phyloP scores from a whole-genome alignment of 148 eudicot genomes.

The Chenopodium suecicum region DNA sequence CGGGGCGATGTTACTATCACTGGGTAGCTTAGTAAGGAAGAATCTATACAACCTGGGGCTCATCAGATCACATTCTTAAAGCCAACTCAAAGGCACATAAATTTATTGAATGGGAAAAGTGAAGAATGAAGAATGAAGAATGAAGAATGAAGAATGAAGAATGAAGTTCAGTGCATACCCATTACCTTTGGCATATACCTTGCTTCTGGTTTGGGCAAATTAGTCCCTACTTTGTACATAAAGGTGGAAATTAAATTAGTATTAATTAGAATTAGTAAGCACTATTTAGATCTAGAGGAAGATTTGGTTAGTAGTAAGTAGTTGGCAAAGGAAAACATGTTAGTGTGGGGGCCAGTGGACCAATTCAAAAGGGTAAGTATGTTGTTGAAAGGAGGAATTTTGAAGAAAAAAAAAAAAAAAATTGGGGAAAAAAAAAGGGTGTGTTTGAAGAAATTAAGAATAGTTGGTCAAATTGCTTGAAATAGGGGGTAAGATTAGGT shows the following conservation, averaged over 20 bases:
- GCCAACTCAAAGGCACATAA: constrained; percentile 23
- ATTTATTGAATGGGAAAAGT: constrained; percentile 19
- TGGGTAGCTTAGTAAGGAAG: constrained; percentile 78
- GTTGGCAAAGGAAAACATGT: constrained; percentile 26
- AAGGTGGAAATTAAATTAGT: not conserved
- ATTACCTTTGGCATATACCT: constrained; percentile 35
- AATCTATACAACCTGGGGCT: constrained; percentile 79
- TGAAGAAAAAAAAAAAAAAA: not conserved
- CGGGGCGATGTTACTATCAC: constrained; percentile 75
- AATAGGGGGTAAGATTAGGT: constrained; percentile 17
- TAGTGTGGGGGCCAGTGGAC: constrained; percentile 13
- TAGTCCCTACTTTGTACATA: constrained; percentile 39
- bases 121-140: not conserved
- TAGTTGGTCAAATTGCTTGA: constrained; percentile 4
- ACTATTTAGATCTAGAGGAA: not conserved
- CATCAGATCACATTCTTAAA: constrained; percentile 73
- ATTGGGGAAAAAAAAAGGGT: not conserved
- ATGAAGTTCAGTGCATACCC: not conserved
- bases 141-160: too few relatives aligned
- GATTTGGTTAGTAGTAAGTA: constrained; percentile 40
- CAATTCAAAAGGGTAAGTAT: constrained; percentile 27
- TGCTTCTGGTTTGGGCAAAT: constrained; percentile 36
- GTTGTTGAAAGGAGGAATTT: constrained; percentile 8
- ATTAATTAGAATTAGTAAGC: constrained; percentile 12
- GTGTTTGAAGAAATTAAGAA: not conserved